These are phyloP conservation scores for Annona squamosa DNA, from an alignment of 164 flowering plant species.

Conservation along the genomic window DNA sequence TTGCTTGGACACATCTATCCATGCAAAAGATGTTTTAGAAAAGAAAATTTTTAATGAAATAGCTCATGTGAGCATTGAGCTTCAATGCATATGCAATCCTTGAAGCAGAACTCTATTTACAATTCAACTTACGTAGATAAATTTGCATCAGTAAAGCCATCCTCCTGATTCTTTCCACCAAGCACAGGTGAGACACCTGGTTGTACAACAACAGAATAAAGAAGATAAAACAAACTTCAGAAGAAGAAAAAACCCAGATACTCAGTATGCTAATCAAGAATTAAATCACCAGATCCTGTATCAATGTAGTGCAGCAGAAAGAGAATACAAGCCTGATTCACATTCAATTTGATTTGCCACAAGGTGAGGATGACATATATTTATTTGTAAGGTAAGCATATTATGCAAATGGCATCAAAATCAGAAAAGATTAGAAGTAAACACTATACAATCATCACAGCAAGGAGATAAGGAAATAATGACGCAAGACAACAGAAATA, in stretches of 20 bases:
- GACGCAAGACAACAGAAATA: too few species aligned
- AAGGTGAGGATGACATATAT: too few species aligned
- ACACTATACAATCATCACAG: too few species aligned
- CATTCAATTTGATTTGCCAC: too few species aligned
- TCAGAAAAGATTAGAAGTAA: too few species aligned
- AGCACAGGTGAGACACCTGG: neutral
- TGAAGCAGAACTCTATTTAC: neutral
- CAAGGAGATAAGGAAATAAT: too few species aligned
- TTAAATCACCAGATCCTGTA: neutral
- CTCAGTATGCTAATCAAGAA: neutral
- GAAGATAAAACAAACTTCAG: neutral
- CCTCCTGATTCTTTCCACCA: slow-evolving; percentile 11
- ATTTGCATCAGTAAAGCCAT: slow-evolving; percentile 11
- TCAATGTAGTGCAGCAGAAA: neutral
- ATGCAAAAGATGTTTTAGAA: neutral
- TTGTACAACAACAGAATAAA: slow-evolving; percentile 1
- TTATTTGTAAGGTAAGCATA: too few species aligned
- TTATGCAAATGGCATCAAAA: too few species aligned
- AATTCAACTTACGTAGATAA: slow-evolving; percentile 30
- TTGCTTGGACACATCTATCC: neutral
- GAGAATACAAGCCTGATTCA: too few species aligned
- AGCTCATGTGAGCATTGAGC: too few species aligned
- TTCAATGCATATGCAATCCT: too few species aligned
- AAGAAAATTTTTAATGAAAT: neutral
- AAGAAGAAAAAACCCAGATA: neutral